Evolutionary conservation across 2,329 filamentous ascomycete species (phyloP), one percentile per base, ranked within the genome.

Genomic region (Colletotrichum cuscutae): DNA sequence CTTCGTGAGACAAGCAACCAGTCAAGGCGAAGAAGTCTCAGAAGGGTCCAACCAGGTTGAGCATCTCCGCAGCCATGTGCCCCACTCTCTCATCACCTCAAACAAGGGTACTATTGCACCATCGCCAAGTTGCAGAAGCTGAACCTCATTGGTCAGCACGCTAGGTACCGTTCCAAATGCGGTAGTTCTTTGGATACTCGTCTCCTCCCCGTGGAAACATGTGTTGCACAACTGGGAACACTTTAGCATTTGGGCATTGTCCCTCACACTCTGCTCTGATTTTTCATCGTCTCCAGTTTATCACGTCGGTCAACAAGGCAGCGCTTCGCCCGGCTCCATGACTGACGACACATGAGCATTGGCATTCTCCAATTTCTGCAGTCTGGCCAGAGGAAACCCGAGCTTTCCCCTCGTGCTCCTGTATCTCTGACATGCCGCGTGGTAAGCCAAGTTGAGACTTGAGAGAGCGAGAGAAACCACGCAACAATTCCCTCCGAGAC

Each of bases 111-210:
- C 46, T 68, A 74, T 74, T 73, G 72, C 72, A 73, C 72, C 72
- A 74, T 74, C 73, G 70, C 62, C 46, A 59, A 58, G 65, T 73
- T 73, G 65, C 70, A 32, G 66, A 73, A 74, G 73, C 73, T 74
- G 37, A 73, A 66, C 9, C 7, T 24, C 58, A 74, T 70, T 74
- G 73, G 73, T 7, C 59, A 52, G 56, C 49, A 26, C n/a, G 13
- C 49, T 49, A 60, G 24, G 28, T 15, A 15, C 30, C 49, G 24
- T 19, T 26, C 70, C 49, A 15, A 42, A 70, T 70, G 65, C 60
- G 66, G 70, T 52, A 72, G 60, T 72, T 63, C 58, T 61, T 61
- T 70, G 59, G 70, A 28, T 46, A 72, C 59, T 58, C 52, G 52
- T 62, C 59, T 35, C 60, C 57, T 63, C 30, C 28, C 66, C 42